A percentile compares a stretch with the other conserved stretches of the same genome.
Evolutionary conservation across 345 rosid species (phyloP).

Genomic region (Pugionium dolabratum): DNA sequence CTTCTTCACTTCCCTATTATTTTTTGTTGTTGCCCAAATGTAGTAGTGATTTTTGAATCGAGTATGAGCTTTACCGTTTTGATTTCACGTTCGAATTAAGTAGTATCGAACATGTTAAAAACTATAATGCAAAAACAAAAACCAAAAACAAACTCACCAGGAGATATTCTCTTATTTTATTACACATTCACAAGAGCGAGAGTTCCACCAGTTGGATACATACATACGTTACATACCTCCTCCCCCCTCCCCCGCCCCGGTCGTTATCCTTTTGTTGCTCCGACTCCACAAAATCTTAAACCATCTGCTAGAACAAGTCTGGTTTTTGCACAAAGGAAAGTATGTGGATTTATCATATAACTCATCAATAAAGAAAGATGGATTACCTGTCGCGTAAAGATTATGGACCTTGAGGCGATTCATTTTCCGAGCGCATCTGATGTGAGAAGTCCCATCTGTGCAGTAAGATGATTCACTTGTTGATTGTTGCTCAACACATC

Average conservation of each 20-base stretch:
- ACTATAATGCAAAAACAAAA: conserved; percentile 3
- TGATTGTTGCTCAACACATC: conserved; percentile 52
- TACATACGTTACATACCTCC: not conserved
- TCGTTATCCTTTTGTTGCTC: conserved; percentile 11
- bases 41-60: too few relatives aligned
- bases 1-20: too few relatives aligned
- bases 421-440: conserved; percentile 46
- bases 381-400: conserved; percentile 16
- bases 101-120: not conserved
- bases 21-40: too few relatives aligned
- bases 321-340: not conserved
- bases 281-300: conserved; percentile 15
- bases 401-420: conserved; percentile 21
- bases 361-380: not conserved
- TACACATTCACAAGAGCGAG: conserved; percentile 33
- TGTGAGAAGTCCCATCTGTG: conserved; percentile 75
- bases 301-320: conserved; percentile 30
- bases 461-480: conserved; percentile 64
- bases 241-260: not conserved
- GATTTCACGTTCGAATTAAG: too few relatives aligned
- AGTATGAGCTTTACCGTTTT: too few relatives aligned
- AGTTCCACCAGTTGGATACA: conserved; percentile 16
- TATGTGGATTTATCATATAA: conserved; percentile 3
- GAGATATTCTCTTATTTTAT: conserved; percentile 12
- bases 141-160: not conserved